Conservation (phyloP, 192 early-diverging fungal genomes). For the Backusella tuberculispora region DNA sequence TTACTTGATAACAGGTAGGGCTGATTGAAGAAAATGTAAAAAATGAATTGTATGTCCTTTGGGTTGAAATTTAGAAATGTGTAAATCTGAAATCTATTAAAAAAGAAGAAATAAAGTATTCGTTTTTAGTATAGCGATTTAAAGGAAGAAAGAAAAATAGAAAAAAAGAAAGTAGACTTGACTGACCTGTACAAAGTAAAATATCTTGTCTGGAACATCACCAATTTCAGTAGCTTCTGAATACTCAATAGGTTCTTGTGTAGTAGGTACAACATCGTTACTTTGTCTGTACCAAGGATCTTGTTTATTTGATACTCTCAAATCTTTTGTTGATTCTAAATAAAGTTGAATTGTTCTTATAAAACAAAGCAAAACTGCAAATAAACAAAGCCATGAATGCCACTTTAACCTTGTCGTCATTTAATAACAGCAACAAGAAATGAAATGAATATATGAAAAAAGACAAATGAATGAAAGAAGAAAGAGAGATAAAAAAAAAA, state of each 20-base stretch:
- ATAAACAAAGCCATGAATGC: conserved; percentile 3
- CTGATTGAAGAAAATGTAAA: conserved; percentile 67
- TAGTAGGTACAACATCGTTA: background rate
- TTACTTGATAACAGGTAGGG: conserved; percentile 66
- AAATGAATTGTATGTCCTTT: conserved; percentile 75
- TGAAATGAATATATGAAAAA: background rate
- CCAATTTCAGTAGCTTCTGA: background rate
- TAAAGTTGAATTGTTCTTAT: conserved; percentile 6
- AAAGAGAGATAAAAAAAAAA: too few species aligned
- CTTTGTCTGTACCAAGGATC: conserved; percentile 12
- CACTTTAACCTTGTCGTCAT: background rate
- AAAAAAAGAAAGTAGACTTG: too few species aligned
- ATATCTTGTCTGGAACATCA: conserved; percentile 55
- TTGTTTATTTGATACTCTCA: conserved; percentile 17
- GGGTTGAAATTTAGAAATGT: conserved; percentile 73
- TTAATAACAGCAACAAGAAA: background rate
- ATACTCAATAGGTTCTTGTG: background rate
- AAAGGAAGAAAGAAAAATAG: background rate
- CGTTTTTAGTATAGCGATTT: background rate
- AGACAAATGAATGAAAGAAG: background rate
- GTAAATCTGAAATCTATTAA: conserved; percentile 77
- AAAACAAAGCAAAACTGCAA: background rate
- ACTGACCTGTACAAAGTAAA: conserved; percentile 73
- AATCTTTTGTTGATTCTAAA: conserved; percentile 9
- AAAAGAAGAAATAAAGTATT: conserved; percentile 8